phyloP scores from a whole-genome alignment of 148 eudicot species.

The Rhododendron vialii region DNA sequence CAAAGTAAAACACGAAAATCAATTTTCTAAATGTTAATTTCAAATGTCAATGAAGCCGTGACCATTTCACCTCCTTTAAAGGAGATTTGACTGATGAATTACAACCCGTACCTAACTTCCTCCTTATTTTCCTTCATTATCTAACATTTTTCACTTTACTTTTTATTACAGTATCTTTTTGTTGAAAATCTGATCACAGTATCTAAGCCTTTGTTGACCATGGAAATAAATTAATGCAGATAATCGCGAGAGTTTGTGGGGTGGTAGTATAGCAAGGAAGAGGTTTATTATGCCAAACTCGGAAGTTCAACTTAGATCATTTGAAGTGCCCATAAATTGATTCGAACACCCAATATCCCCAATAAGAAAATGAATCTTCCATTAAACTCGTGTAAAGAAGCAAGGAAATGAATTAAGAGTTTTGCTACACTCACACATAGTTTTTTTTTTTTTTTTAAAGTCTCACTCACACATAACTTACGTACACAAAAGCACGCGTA shows the following conservation, averaged over 20 bases:
- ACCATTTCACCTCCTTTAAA: neutral
- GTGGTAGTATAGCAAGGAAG: too few relatives aligned
- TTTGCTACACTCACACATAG: neutral
- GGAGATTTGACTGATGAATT: neutral
- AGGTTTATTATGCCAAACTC: neutral
- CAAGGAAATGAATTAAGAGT: neutral
- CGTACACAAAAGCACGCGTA: too few relatives aligned
- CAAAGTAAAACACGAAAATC: too few relatives aligned
- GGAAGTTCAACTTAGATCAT: too few relatives aligned
- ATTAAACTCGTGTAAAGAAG: too few relatives aligned
- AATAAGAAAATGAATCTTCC: too few relatives aligned
- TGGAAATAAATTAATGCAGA: too few relatives aligned
- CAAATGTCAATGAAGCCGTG: neutral
- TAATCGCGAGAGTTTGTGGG: neutral
- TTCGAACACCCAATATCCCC: neutral
- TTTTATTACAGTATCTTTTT: neutral
- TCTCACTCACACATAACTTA: too few relatives aligned
- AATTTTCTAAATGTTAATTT: too few relatives aligned
- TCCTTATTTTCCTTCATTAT: neutral
- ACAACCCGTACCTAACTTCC: neutral
- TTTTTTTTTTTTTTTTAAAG: too few relatives aligned
- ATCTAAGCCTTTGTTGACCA: neutral
- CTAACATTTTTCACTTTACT: neutral
- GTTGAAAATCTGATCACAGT: neutral
- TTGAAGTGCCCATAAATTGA: neutral